A percentile compares a stretch with the other conserved stretches of the same genome.
phyloP scores from a whole-genome alignment of 306 rosid species.

The Albizia julibrissin region DNA sequence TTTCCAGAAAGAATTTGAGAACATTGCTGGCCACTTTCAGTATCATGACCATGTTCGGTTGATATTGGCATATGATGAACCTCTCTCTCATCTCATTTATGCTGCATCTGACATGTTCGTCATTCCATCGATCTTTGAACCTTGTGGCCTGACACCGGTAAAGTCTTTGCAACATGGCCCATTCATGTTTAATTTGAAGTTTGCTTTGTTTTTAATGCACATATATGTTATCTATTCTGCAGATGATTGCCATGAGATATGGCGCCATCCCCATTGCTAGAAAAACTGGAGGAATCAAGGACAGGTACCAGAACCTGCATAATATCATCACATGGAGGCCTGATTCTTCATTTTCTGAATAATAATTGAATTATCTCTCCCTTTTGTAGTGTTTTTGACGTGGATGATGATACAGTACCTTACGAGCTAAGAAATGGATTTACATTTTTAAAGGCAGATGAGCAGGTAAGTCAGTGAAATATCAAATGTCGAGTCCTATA shows the following conservation, averaged over 20 bases:
- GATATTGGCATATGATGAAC: slow-evolving; percentile 80
- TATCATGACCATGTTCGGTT: slow-evolving; percentile 71
- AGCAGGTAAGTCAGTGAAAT: slow-evolving; percentile 51
- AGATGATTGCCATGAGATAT: slow-evolving; percentile 98
- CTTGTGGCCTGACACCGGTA: slow-evolving; percentile 99
- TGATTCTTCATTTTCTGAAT: slow-evolving; percentile 11
- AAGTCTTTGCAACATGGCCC: background rate
- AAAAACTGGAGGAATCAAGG: slow-evolving; percentile 93
- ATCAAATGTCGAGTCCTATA: slow-evolving; percentile 6
- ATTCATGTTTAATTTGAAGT: background rate
- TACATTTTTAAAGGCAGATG: slow-evolving; percentile 70
- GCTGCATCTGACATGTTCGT: slow-evolving; percentile 92
- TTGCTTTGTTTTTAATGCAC: too few species aligned
- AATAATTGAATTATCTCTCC: slow-evolving; percentile 8
- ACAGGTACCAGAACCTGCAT: slow-evolving; percentile 58
- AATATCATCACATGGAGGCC: background rate
- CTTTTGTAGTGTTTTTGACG: slow-evolving; percentile 76
- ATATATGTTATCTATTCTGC: slow-evolving; percentile 17
- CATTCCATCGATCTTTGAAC: slow-evolving; percentile 93
- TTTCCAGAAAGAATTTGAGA: slow-evolving; percentile 84
- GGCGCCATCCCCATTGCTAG: slow-evolving; percentile 89
- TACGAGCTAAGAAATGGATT: slow-evolving; percentile 72
- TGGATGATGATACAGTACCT: slow-evolving; percentile 75
- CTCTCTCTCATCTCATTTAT: slow-evolving; percentile 83
- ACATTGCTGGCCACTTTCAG: slow-evolving; percentile 66